Evolutionary conservation across 2,329 filamentous ascomycete species (phyloP), one percentile per base, ranked within the genome.

Genomic region (Curvularia hawaiiensis): DNA sequence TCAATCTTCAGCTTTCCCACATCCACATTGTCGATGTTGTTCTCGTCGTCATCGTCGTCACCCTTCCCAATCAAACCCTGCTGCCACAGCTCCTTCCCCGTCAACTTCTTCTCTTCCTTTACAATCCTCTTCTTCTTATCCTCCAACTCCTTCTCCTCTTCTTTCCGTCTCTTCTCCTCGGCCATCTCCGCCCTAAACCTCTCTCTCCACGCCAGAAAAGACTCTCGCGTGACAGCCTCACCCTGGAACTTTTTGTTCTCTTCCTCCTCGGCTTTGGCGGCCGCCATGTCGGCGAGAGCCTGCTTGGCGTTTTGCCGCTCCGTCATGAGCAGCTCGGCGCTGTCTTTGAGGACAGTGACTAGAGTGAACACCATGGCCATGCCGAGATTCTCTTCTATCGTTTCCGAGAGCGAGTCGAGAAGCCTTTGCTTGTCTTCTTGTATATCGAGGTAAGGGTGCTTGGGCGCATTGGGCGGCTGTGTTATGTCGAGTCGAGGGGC

Each of bases 291-390:
- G 50, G 77, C 79, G 50, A 79, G 67, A 1, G 81, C 83, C 65
- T 85, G 79, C 16, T 82, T 84, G 9, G 82, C 89, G 56, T 86
- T 85, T 70, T 88, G 86, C 45, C 95, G 88, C 61, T 92, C 87
- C 16, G 83, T 78, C 65, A 98, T 87, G 57, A 99, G 84, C 66
- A 88, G 84, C 80, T 99, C 95, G n/a, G 93, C 94, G 50, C 85
- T 84, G 58, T 99, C 95, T 75, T 97, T 98, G 59, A 99, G 80
- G 0, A 90, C 87, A 14, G 90, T 91, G 52, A 96, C 90, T 24
- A 99, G 81, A 0, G 94, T 92, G 78, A 98, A 99, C 1, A 99
- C 81, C 95, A 99, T 99, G 54, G 92, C 91, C 89, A 98, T 98
- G 61, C 95, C 95, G 58, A 98, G 79, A 67, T 93, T 98, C 77